These are phyloP conservation scores for Botrytis porri DNA, from an alignment of 2,329 filamentous ascomycete species.

Conservation along the genomic window DNA sequence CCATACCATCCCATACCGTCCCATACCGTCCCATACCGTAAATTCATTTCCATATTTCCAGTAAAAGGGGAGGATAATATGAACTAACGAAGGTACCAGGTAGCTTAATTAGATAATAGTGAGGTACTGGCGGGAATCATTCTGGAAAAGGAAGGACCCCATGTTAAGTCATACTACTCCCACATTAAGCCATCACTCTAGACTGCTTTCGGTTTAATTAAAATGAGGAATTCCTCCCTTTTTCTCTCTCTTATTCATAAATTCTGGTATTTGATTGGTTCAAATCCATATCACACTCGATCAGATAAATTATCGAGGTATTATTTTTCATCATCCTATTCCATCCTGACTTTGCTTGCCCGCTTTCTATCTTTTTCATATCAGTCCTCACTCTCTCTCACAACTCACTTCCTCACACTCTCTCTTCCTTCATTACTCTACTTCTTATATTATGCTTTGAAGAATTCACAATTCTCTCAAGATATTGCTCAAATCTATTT, in stretches of 20 bases:
- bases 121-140: conserved; percentile 12
- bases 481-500: neutral
- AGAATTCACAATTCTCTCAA: conserved; percentile 11
- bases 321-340: neutral
- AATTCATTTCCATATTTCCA: neutral
- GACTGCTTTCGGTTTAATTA: neutral
- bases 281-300: neutral
- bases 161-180: neutral
- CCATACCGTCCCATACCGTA: neutral
- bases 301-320: neutral
- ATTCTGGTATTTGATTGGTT: neutral
- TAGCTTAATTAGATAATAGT: neutral
- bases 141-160: neutral
- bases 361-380: neutral
- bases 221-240: conserved; percentile 1
- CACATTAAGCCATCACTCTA: neutral
- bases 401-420: neutral
- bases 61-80: neutral
- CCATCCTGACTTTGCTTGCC: neutral
- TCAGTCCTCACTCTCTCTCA: neutral
- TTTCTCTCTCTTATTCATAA: neutral
- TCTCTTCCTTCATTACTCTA: neutral
- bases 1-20: too few species aligned
- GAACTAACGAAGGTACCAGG: neutral
- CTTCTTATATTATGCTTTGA: conserved; percentile 5